Percentiles rank a stretch among this genome's conserved stretches.
phyloP scores from a whole-genome alignment of 2,329 filamentous ascomycete species.

The Monilinia fructigena region DNA sequence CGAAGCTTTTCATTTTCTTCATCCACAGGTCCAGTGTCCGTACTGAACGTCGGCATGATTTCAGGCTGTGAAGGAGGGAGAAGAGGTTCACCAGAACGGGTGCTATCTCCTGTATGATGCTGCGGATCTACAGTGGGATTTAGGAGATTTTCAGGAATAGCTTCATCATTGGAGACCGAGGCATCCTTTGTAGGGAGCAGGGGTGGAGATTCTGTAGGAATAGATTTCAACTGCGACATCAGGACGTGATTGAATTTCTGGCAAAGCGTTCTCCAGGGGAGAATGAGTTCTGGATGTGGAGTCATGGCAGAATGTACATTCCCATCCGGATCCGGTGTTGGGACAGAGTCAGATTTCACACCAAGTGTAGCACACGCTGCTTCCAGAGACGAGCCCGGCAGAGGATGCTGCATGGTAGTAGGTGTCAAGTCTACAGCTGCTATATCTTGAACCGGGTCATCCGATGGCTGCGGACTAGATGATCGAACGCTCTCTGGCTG shows the following conservation, averaged over 20 bases:
- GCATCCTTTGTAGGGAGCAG: constrained; percentile 49
- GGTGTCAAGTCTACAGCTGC: constrained; percentile 33
- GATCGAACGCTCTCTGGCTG: constrained; percentile 16
- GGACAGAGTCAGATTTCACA: constrained; percentile 25
- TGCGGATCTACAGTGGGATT: neutral
- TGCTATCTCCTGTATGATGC: neutral
- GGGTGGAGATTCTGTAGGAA: constrained; percentile 43
- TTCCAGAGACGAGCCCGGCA: constrained; percentile 27
- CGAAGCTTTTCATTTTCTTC: constrained; percentile 70
- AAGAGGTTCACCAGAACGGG: neutral
- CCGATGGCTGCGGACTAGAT: constrained; percentile 5
- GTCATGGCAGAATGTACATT: constrained; percentile 32
- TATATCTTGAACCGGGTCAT: constrained; percentile 28
- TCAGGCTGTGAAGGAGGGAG: constrained; percentile 24
- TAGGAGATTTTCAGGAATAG: neutral
- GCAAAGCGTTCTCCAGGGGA: constrained; percentile 28
- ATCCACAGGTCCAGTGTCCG: constrained; percentile 31
- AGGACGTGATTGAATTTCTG: constrained; percentile 33
- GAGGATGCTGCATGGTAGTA: constrained; percentile 31
- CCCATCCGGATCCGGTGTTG: constrained; percentile 32
- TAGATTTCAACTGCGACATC: constrained; percentile 37
- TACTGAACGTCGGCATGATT: constrained; percentile 30
- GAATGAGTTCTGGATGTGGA: constrained; percentile 33
- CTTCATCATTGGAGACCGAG: neutral
- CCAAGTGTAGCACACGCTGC: constrained; percentile 41